Percentiles rank a stretch among this genome's conserved stretches.
Conservation (phyloP, 208 protist genomes). For the Porcisia hertigi region DNA sequence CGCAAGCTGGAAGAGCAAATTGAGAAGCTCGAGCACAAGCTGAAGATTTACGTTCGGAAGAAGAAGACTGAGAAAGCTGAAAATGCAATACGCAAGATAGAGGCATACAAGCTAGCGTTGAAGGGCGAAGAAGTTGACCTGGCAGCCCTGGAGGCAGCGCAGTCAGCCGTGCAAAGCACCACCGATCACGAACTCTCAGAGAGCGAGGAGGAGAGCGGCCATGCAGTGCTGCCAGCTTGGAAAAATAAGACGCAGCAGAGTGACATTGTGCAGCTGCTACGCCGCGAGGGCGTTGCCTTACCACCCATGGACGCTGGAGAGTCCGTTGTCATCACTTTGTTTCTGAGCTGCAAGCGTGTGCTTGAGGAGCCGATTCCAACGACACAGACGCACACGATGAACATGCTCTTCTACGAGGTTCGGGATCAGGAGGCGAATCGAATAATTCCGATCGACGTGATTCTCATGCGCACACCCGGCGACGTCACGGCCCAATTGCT, state of each 20-base stretch:
- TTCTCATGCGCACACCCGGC: constrained; percentile 57
- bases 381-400: constrained; percentile 75
- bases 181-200: constrained; percentile 66
- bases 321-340: constrained; percentile 63
- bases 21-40: constrained; percentile 88
- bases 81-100: constrained; percentile 62
- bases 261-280: constrained; percentile 55
- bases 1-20: constrained; percentile 88
- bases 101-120: constrained; percentile 56
- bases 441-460: constrained; percentile 83
- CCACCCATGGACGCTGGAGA: constrained; percentile 78
- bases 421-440: constrained; percentile 82
- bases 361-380: constrained; percentile 49
- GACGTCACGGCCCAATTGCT: constrained; percentile 28
- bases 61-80: constrained; percentile 85
- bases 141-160: constrained; percentile 32
- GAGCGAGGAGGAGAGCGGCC: constrained; percentile 61
- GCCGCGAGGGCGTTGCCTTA: constrained; percentile 70
- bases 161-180: constrained; percentile 17
- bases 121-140: constrained; percentile 73
- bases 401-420: constrained; percentile 78
- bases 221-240: constrained; percentile 20
- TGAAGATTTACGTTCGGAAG: constrained; percentile 87
- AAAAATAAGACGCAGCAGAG: constrained; percentile 31
- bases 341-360: constrained; percentile 51